Base-by-base conservation (phyloP, 1,139 yeast genomes). In the Hansenula sp. region DNA sequence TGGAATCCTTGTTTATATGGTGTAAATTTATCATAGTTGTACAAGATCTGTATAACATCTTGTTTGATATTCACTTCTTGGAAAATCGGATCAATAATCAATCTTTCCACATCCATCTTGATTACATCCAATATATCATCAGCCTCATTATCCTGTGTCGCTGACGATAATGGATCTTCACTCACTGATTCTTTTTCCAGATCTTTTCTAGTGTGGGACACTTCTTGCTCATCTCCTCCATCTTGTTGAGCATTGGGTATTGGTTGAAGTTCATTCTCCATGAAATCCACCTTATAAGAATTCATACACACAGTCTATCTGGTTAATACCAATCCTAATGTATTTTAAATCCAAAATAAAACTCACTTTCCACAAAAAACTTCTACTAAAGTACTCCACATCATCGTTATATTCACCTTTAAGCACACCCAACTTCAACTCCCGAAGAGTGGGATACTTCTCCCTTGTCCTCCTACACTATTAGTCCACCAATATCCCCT, bases 1-100 rank as follows among this genome's bases (percentile, higher is more conserved):
- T 82, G 90, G 46, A 77, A 67, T 0, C 90, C 90, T 54, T 82
- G 90, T 50, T 76, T 79, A 56, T 82, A 82, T 2, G 78, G 75
- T n/a, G 70, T 65, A 17, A 55, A 57, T n/a, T 47, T 52, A 32
- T 61, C 58, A 20, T 73, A 70, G 50, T 77, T 76, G 57, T 66
- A 81, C 24, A 82, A 55, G 3, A 82, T 63, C 48, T 75, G 74
- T 19, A 75, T 66, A 45, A 82, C 61, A 36, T 68, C 70, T 12
- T 61, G 53, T 50, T 75, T 74, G 36, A 66, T 62, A 2, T 53
- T 43, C 1, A 56, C 49, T 24, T 56, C 52, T 14, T 59, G 67
- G 55, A 77, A 80, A 41, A 75, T 68, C 3, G 64, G 65, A 27
- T 81, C 84, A 5, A 81, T 74, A 36, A 82, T 73, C 18, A 82